These are phyloP conservation scores for Leavenworthia alabamica DNA, from an alignment of 345 rosid genomes.

Conservation along the genomic window DNA sequence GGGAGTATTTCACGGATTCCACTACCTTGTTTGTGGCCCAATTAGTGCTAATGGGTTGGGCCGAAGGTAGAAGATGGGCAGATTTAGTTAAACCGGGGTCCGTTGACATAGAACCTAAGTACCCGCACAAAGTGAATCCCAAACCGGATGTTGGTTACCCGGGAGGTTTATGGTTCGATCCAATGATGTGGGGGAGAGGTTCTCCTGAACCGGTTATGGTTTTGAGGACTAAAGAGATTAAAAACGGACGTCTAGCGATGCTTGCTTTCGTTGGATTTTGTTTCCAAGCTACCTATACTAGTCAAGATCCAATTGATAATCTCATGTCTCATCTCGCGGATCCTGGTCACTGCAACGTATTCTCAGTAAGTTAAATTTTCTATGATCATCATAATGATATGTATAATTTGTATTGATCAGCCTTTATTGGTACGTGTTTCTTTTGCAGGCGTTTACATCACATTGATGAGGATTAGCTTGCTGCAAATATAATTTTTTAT, in stretches of 20 bases:
- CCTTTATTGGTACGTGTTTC: not conserved
- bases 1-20: slow-evolving; percentile 71
- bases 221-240: slow-evolving; percentile 86
- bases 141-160: slow-evolving; percentile 83
- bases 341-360: slow-evolving; percentile 90
- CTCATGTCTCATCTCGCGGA: slow-evolving; percentile 85
- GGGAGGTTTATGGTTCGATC: slow-evolving; percentile 90
- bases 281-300: slow-evolving; percentile 78
- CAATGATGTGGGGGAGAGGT: slow-evolving; percentile 87
- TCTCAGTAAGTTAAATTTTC: slow-evolving; percentile 46
- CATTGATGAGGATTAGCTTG: slow-evolving; percentile 23
- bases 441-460: slow-evolving; percentile 62
- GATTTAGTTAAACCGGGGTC: slow-evolving; percentile 80
- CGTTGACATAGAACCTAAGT: slow-evolving; percentile 57
- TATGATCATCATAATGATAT: not conserved
- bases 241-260: slow-evolving; percentile 91
- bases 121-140: slow-evolving; percentile 66
- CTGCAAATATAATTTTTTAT: not conserved
- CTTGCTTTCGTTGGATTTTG: slow-evolving; percentile 80
- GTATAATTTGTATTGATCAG: not conserved
- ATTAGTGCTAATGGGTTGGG: slow-evolving; percentile 83
- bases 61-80: slow-evolving; percentile 90
- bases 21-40: slow-evolving; percentile 64
- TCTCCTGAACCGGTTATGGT: slow-evolving; percentile 95
- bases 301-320: slow-evolving; percentile 67